phyloP scores from a whole-genome alignment of 306 rosid species.

The Fragaria nilgerrensis region DNA sequence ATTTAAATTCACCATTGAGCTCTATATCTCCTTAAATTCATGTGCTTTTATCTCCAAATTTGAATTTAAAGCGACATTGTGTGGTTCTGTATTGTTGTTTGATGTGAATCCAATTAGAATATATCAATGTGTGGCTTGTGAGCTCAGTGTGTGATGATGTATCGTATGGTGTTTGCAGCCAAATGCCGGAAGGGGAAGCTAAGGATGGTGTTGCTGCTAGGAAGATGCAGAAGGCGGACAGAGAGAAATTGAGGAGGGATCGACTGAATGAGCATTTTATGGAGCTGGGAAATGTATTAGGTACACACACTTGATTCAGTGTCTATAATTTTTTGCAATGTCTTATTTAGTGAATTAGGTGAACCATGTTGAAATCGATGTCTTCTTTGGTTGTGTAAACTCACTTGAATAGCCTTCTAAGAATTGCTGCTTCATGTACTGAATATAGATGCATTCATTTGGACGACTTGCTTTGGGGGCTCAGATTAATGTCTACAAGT shows the following conservation, averaged over 20 bases:
- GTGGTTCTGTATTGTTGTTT: not conserved
- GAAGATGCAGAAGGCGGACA: slow-evolving; percentile 81
- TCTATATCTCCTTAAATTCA: too few relatives aligned
- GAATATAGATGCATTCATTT: not conserved
- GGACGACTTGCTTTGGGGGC: not conserved
- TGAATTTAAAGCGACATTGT: not conserved
- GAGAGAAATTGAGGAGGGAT: slow-evolving; percentile 86
- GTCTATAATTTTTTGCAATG: too few relatives aligned
- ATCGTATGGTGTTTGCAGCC: slow-evolving; percentile 33
- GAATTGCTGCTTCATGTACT: not conserved
- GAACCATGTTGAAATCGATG: not conserved
- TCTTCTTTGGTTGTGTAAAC: too few relatives aligned
- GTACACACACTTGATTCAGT: slow-evolving; percentile 25
- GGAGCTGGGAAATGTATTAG: slow-evolving; percentile 64
- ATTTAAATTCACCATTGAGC: too few relatives aligned
- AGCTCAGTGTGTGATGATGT: not conserved
- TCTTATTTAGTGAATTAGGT: not conserved
- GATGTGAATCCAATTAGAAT: slow-evolving; percentile 1
- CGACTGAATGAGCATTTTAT: slow-evolving; percentile 75
- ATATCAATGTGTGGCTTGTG: not conserved
- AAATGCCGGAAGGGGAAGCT: slow-evolving; percentile 45
- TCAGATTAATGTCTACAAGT: not conserved
- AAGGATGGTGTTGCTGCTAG: slow-evolving; percentile 67
- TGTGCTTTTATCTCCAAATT: not conserved
- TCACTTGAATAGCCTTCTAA: not conserved